Evolutionary conservation across 2,329 filamentous ascomycete species (phyloP).

Genomic region (Ploettnerulaceae sp.): DNA sequence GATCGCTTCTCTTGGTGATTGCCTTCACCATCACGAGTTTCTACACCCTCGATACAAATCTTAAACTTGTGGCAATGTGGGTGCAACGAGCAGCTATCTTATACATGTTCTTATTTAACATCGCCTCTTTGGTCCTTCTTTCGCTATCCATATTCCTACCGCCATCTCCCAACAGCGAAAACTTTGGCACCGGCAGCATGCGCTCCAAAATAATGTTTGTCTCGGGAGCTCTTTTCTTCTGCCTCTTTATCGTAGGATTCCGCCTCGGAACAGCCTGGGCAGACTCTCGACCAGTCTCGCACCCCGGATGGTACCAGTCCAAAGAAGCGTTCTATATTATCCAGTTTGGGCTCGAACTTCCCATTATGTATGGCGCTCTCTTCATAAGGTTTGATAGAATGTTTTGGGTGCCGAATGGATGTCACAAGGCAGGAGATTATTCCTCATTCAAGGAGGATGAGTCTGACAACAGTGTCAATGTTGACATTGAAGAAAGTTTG

Average conservation of each 20-base stretch:
- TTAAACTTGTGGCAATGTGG: neutral
- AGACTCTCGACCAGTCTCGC: constrained; percentile 39
- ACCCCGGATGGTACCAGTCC: constrained; percentile 57
- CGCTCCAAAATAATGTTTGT: constrained; percentile 5
- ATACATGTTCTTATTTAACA: neutral
- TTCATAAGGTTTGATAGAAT: constrained; percentile 60
- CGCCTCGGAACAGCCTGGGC: constrained; percentile 56
- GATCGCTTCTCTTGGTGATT: neutral
- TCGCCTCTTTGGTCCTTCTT: neutral
- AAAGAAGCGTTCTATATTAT: constrained; percentile 1
- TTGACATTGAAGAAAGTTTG: too few species aligned
- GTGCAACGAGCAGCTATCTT: neutral
- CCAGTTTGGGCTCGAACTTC: constrained; percentile 49
- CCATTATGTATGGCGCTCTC: constrained; percentile 62
- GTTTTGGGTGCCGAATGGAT: constrained; percentile 69
- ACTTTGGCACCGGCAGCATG: neutral
- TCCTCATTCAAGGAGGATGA: too few species aligned
- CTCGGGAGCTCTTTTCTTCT: constrained; percentile 55
- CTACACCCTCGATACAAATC: neutral
- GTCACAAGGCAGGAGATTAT: constrained; percentile 48
- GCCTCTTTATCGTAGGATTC: constrained; percentile 65
- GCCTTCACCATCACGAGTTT: neutral
- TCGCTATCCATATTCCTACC: neutral
- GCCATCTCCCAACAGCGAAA: neutral
- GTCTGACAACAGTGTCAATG: too few species aligned